Percentiles rank a stretch among this genome's conserved stretches.
Conservation (phyloP, 1,139 yeast species). For the Zygotorulaspora mrakii region DNA sequence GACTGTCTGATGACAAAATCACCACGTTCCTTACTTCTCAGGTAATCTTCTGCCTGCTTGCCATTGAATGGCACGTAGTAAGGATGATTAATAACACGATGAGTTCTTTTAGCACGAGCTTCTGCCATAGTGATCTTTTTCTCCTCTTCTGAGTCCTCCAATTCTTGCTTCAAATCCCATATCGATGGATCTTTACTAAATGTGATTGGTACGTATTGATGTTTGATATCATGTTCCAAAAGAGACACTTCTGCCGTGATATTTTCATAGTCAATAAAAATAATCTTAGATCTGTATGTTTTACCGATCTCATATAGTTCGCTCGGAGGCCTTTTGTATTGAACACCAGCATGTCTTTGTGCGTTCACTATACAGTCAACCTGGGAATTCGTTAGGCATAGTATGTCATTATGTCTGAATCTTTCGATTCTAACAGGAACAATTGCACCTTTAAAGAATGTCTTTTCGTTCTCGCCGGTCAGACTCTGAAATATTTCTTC, state of each 20-base stretch:
- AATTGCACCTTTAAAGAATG: conserved; percentile 66
- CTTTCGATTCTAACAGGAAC: conserved; percentile 65
- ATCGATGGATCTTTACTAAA: conserved; percentile 56
- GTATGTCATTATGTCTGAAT: conserved; percentile 42
- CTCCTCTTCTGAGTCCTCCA: conserved; percentile 57
- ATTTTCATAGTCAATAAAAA: conserved; percentile 63
- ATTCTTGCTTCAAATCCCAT: conserved; percentile 85
- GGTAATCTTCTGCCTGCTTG: conserved; percentile 86
- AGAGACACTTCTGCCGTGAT: conserved; percentile 75
- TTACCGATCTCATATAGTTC: conserved; percentile 61
- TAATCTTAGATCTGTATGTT: conserved; percentile 79
- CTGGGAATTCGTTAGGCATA: conserved; percentile 70
- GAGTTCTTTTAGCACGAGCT: conserved; percentile 52
- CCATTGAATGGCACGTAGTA: conserved; percentile 79
- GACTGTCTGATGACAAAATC: conserved; percentile 94
- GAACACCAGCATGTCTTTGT: conserved; percentile 59
- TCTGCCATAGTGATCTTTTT: conserved; percentile 49
- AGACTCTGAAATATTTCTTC: conserved; percentile 81
- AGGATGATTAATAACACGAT: conserved; percentile 85
- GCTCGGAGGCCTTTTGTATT: conserved; percentile 43
- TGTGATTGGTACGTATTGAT: conserved; percentile 48
- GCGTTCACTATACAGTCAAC: conserved; percentile 68
- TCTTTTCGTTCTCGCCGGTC: conserved; percentile 77
- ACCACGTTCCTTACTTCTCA: conserved; percentile 87
- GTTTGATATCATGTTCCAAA: conserved; percentile 58